Evolutionary conservation across 2,329 filamentous ascomycete species (phyloP), one percentile per base, ranked within the genome.

Genomic region (Calonectria pteridis): DNA sequence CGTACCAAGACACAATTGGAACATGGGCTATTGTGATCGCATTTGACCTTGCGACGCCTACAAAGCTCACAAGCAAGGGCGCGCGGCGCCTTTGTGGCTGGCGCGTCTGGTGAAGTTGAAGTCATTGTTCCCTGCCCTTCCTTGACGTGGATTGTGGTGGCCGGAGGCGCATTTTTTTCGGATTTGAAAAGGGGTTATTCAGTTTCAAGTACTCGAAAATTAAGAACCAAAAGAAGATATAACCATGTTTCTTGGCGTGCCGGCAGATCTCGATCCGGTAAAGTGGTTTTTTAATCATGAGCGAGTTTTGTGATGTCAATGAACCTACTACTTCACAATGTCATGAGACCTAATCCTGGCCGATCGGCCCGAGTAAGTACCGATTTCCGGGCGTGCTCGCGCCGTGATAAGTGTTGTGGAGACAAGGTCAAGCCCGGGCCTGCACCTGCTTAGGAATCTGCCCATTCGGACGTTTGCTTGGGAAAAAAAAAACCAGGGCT

Each of bases 1-100:
- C 55, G 11, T 40, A 72, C 70, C 70, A 64, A 64, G 40, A 49
- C 11, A 7, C 70, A 72, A 28, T 72, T 67, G 13, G 43, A 37
- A 28, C 70, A 72, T 26, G 70, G 70, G 14, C 18, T n/a, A n/a
- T 55, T 49, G 9, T 67, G 64, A 35, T 72, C 65, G 26, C 70
- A 72, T 33, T 72, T 72, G 13, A 72, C 43, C 31, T 72, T 72
- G 14, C 70, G 58, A 18, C 55, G 65, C 13, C 66, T 51, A 37
- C 70, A 72, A 11, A 53, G 58, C 7, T n/a, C 26, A 13, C 70
- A 72, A 28, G 69, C 69, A 13, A 58, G 40, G 14, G 29, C 40
- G 7, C 59, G 59, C 35, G 35, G 58, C 40, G 35, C 13, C 29
- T 29, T 50, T 49, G 37, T 26, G 11, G 26, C 18, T 11, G 23